These are phyloP conservation scores for Beta vulgaris DNA, from an alignment of 148 eudicot species.

Conservation along the genomic window DNA sequence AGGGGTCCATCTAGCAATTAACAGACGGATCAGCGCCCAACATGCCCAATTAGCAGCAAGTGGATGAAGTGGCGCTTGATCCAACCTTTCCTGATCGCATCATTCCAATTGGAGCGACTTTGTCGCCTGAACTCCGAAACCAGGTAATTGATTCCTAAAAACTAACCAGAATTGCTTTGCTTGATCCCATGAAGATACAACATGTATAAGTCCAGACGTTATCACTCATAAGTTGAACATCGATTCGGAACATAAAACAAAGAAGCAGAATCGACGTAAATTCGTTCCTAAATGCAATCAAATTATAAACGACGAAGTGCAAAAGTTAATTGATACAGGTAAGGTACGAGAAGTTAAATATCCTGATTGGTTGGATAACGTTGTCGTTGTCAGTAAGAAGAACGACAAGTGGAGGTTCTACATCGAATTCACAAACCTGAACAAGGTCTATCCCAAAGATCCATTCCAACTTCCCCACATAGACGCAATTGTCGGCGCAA, in stretches of 20 bases:
- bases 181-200: background rate
- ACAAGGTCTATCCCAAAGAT: background rate
- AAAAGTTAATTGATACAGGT: background rate
- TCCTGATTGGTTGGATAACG: too few relatives aligned
- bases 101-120: too few relatives aligned
- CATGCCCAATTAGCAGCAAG: too few relatives aligned
- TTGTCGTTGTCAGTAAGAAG: background rate
- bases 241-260: background rate
- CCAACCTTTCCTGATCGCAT: too few relatives aligned
- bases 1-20: too few relatives aligned
- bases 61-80: too few relatives aligned
- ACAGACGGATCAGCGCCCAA: too few relatives aligned
- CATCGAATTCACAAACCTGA: background rate
- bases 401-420: background rate
- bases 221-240: background rate
- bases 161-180: background rate
- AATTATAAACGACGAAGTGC: background rate
- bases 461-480: background rate
- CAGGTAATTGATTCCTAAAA: too few relatives aligned
- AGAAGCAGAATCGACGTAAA: background rate
- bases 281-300: background rate
- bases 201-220: background rate
- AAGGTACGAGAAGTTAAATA: too few relatives aligned
- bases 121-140: too few relatives aligned
- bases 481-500: background rate